Conservation (phyloP, 495 filamentous ascomycete genomes). For the Cryomyces antarcticus region DNA sequence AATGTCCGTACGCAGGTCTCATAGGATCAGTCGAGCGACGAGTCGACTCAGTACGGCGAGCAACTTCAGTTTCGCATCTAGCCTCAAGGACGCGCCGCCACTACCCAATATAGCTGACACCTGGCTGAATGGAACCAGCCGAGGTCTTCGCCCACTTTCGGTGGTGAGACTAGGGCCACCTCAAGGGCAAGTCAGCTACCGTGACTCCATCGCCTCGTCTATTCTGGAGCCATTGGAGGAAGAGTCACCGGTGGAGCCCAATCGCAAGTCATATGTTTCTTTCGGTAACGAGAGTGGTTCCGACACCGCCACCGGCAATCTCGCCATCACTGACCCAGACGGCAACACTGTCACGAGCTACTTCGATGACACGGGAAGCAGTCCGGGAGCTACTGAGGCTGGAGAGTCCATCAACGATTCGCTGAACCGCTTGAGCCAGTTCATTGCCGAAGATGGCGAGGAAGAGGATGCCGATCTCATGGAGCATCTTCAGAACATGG, state of each 20-base stretch:
- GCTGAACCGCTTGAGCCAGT: conserved; percentile 40
- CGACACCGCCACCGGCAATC: conserved; percentile 9
- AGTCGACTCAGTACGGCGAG: conserved; percentile 85
- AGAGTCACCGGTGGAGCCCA: conserved; percentile 73
- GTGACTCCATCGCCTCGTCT: conserved; percentile 73
- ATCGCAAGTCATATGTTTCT: conserved; percentile 90
- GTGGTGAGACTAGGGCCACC: conserved; percentile 37
- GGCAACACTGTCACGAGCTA: conserved; percentile 52
- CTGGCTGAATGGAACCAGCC: conserved; percentile 50
- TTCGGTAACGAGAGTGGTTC: conserved; percentile 57
- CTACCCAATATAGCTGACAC: conserved; percentile 91
- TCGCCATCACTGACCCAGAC: conserved; percentile 56
- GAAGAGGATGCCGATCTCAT: conserved; percentile 45
- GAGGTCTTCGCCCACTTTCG: conserved; percentile 37
- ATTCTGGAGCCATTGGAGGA: conserved; percentile 80
- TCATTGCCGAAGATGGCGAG: conserved; percentile 60
- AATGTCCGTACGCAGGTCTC: conserved; percentile 73
- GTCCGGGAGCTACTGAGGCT: conserved; percentile 38
- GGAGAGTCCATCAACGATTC: conserved; percentile 24
- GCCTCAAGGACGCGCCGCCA: conserved; percentile 68
- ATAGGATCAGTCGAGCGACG: conserved; percentile 72
- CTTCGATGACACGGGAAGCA: conserved; percentile 62
- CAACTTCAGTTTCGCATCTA: conserved; percentile 81
- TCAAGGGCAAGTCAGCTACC: conserved; percentile 33
- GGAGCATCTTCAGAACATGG: conserved; percentile 50